Evolutionary conservation across 169 alveolate genomes (phyloP).

Genomic region (Cystoisospora suis): DNA sequence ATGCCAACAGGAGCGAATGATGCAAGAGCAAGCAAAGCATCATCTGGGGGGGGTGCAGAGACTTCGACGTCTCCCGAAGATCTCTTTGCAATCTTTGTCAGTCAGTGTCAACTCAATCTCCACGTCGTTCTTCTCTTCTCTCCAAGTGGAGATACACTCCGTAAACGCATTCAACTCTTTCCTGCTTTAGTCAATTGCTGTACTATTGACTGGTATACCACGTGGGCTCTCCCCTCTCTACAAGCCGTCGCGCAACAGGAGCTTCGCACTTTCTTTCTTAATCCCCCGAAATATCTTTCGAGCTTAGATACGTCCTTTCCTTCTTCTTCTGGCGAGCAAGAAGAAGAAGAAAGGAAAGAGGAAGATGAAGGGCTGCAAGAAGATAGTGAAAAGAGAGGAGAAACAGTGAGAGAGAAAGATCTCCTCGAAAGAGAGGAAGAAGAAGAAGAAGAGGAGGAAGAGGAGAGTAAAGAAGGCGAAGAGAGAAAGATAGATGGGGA

Average conservation of each 20-base stretch:
- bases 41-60: background rate
- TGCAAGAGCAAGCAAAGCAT: background rate
- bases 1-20: background rate
- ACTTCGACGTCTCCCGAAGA: slow-evolving; percentile 39
- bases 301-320: too few relatives aligned
- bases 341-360: background rate
- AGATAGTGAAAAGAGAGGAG: background rate
- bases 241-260: slow-evolving; percentile 64
- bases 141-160: slow-evolving; percentile 94
- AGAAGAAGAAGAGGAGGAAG: background rate
- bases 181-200: slow-evolving; percentile 96
- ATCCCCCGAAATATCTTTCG: too few relatives aligned
- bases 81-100: slow-evolving; percentile 75
- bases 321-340: background rate
- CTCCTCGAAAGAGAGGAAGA: background rate
- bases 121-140: slow-evolving; percentile 93
- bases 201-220: slow-evolving; percentile 93
- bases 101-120: slow-evolving; percentile 92
- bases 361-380: background rate
- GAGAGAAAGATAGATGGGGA: background rate
- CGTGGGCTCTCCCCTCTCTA: slow-evolving; percentile 90
- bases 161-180: slow-evolving; percentile 93
- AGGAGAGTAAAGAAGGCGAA: background rate
- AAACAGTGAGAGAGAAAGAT: background rate
- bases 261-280: background rate